Base-by-base conservation (phyloP, 306 rosid genomes). In the Spatholobus suberectus region DNA sequence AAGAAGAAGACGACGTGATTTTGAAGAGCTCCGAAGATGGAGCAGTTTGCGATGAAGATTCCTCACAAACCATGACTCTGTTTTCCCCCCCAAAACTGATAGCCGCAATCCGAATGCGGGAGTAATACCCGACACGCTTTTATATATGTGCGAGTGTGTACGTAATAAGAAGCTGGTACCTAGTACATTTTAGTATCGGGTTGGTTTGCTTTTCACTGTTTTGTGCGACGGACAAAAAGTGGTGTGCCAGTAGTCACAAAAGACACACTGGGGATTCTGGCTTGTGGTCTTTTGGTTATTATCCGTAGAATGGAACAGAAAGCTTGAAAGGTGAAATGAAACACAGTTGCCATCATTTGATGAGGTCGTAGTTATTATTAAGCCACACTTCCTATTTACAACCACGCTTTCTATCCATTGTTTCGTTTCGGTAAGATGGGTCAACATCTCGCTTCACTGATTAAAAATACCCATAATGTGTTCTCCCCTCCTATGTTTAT, bases 231-330 rank as follows among this genome's bases (percentile, higher is more conserved):
- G 51, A 59, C 71, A 29, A 76, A 76, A 57, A 38, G 66, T 75
- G 38, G 7, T 18, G 80, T 68, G 85, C 27, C 61, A 76, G 35
- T 62, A 67, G 35, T 62, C 69, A 85, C 80, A 76, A 75, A 57
- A 83, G 85, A 85, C 91, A 80, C 35, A 18, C 20, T 49, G 54
- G 17, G 71, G 86, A 88, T 88, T 83, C 86, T 79, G 81, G 18
- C 8, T 23, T 6, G 40, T 61, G 57, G 17, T 10, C 24, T 79
- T 67, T 34, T 34, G 15, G 11, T 44, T 12, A 14, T 44, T 12
- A 14, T 44, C 2, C 9, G 1, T 18, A 37, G 40, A 27, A 21
- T 6, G 17, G 4, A 55, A 15, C n/a, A 74, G 14, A 74, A 54
- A 20, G n/a, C 27, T 29, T 27, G 27, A n/a, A 66, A 37, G 72